Evolutionary conservation across 2,329 filamentous ascomycete genomes (phyloP), one percentile per base, ranked within the genome.

Genomic region (Xylariaceae sp.): DNA sequence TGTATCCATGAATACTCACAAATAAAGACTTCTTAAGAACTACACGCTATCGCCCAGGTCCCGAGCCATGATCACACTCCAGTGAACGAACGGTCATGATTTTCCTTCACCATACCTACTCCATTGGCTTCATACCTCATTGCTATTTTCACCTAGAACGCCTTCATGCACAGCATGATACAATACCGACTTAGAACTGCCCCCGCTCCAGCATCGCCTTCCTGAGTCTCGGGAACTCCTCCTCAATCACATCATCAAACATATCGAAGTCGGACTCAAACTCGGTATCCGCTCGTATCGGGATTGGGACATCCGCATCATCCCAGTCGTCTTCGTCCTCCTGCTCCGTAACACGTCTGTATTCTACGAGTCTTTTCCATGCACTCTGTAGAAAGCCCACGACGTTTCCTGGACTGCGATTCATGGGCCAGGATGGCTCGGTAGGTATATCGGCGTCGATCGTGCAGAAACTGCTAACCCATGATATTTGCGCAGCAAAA

Each of bases 141-240:
- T 5, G 23, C 23, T 30, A 30, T 30, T 30, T 30, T 30, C 23
- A 30, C 3, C 23, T 4, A 30, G 23, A 30, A 30, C 23, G 5
- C 23, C 23, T 30, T 30, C 23, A 30, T 30, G 23, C 23, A 30
- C 23, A 30, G 23, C 37, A 42, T 10, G 4, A 4, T 3, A 13
- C 37, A 13, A 9, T 9, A 3, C 37, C 9, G 3, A 3, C 35
- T 37, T 8, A 34, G 34, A 30, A 37, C 52, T 7, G 34, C 6
- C 6, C 37, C 17, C 44, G 18, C 13, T 42, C 13, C 23, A 9
- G 44, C 35, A 53, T 9, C 10, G 23, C n/a, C 44, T n/a, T 48
- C 15, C 55, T 55, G 2, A 69, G 49, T 7, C 53, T 60, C 1
- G 68, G 66, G 11, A 68, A 70, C 44, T 70, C 67, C 3, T 62